Evolutionary conservation across 116 monocot species (phyloP), one percentile per base, ranked within the genome.

Genomic region (Papilionanthe hybrid): DNA sequence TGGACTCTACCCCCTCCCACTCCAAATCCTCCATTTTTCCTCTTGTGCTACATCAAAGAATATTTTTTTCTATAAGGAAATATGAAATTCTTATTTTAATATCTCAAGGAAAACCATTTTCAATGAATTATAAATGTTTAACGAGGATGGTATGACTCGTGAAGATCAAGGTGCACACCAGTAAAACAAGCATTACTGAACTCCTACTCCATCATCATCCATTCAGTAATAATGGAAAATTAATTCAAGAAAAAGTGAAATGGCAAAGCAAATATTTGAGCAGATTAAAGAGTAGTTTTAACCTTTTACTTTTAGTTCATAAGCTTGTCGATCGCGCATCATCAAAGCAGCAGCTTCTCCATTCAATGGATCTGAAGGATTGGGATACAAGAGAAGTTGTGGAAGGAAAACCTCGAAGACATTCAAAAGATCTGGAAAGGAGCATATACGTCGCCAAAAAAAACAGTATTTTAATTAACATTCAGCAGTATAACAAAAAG

Each of bases 301-400:
- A 92, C 94, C 94, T 94, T 90, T 94, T 29, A 94, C 94, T 87
- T 74, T 92, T 49, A 84, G 88, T 72, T 94, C 92, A 85, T 92
- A 94, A 79, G 87, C 80, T 60, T 88, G 69, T 28, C 80, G 79
- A 83, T 94, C 94, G 76, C 92, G 90, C 87, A 94, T 94, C 94
- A 94, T 90, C 65, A 94, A 63, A 41, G 92, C 87, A 43, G 94
- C 94, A 84, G 94, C 94, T 47, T 94, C 94, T 79, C 90, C 92
- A 55, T 94, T 94, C 66, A 94, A 83, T 49, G 94, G 94, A 82
- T 94, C 94, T 29, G 94, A 94, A 74, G 94, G 90, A 69, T 94
- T 94, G 37, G 94, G 94, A 81, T 94, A 94, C 72, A 92, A 76
- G 50, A 94, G 94, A 74, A 94, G 94, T 84, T 94, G 94, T 10